Percentiles rank a stretch among this genome's conserved stretches.
phyloP scores from a whole-genome alignment of 2,329 filamentous ascomycete species.

The Teratosphaeria viscida region DNA sequence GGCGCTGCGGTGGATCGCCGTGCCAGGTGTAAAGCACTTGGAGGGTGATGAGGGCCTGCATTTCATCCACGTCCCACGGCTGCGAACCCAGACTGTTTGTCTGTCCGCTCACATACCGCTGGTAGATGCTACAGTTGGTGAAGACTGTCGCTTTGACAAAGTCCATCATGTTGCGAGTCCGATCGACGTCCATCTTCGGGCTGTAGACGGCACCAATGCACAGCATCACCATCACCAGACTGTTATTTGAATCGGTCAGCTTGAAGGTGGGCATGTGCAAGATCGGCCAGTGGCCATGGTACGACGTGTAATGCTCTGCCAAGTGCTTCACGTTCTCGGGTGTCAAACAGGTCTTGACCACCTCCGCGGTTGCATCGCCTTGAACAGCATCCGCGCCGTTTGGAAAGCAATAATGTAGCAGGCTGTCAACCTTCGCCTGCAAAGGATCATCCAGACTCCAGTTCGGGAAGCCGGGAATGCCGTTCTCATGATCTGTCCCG shows the following conservation, averaged over 20 bases:
- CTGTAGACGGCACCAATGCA: conserved; percentile 69
- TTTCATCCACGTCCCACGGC: conserved; percentile 47
- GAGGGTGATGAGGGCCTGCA: conserved; percentile 56
- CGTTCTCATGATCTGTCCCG: conserved; percentile 17
- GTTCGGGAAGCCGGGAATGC: conserved; percentile 27
- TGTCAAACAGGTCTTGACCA: conserved; percentile 46
- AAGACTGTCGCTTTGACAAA: conserved; percentile 50
- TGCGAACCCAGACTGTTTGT: conserved; percentile 30
- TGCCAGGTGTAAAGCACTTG: conserved; percentile 59
- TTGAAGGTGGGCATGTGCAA: conserved; percentile 63
- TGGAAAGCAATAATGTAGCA: conserved; percentile 44
- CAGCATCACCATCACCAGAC: conserved; percentile 58
- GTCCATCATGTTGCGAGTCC: conserved; percentile 60
- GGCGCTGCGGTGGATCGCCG: conserved; percentile 54
- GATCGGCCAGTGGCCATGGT: conserved; percentile 62
- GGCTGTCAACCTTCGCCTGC: conserved; percentile 34
- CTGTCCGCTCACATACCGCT: conserved; percentile 30
- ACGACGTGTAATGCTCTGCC: conserved; percentile 60
- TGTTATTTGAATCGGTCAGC: conserved; percentile 54
- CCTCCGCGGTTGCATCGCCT: conserved; percentile 39
- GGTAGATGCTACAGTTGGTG: conserved; percentile 44
- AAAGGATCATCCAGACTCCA: conserved; percentile 38
- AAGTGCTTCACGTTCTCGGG: conserved; percentile 61
- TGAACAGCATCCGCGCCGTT: conserved; percentile 45
- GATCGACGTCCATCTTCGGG: conserved; percentile 46